phyloP scores from a whole-genome alignment of 2,329 filamentous ascomycete species.

The Fusarium guadeloupense region DNA sequence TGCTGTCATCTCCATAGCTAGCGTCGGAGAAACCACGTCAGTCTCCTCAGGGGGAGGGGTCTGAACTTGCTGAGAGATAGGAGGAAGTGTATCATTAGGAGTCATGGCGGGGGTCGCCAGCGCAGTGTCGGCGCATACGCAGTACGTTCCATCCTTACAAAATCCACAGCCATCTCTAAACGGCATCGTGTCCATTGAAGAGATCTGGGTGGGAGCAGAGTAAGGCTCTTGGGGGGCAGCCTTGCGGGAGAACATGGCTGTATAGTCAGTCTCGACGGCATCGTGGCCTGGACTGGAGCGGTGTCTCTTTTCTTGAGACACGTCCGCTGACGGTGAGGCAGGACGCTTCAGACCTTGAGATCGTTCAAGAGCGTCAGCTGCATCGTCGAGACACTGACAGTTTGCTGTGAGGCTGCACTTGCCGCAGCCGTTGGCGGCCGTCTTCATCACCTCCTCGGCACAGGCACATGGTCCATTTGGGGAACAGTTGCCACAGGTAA shows the following conservation, averaged over 20 bases:
- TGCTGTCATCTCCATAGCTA: conserved; percentile 67
- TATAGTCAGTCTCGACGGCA: conserved; percentile 78
- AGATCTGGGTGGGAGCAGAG: conserved; percentile 48
- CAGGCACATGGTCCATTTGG: conserved; percentile 65
- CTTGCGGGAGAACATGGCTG: conserved; percentile 67
- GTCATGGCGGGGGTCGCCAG: conserved; percentile 53
- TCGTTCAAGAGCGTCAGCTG: conserved; percentile 59
- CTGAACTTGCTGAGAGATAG: conserved; percentile 59
- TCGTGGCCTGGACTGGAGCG: conserved; percentile 63
- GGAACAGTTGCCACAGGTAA: conserved; percentile 66
- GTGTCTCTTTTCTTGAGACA: conserved; percentile 64
- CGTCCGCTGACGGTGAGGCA: conserved; percentile 54
- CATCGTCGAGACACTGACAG: conserved; percentile 72
- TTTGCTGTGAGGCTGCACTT: conserved; percentile 70
- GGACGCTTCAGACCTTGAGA: conserved; percentile 58
- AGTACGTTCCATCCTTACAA: conserved; percentile 83
- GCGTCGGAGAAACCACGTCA: conserved; percentile 61
- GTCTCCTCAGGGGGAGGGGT: conserved; percentile 70
- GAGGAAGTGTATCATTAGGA: conserved; percentile 52
- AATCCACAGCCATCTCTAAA: conserved; percentile 80
- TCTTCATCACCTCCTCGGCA: conserved; percentile 65
- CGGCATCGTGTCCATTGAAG: conserved; percentile 51
- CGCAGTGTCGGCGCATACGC: conserved; percentile 76
- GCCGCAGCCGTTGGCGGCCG: conserved; percentile 67
- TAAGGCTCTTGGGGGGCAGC: conserved; percentile 43